Percentiles rank a stretch among this genome's conserved stretches.
These are phyloP conservation scores for Ophidiomyces ophidiicola DNA, from an alignment of 2,329 filamentous ascomycete species.

Conservation along the genomic window DNA sequence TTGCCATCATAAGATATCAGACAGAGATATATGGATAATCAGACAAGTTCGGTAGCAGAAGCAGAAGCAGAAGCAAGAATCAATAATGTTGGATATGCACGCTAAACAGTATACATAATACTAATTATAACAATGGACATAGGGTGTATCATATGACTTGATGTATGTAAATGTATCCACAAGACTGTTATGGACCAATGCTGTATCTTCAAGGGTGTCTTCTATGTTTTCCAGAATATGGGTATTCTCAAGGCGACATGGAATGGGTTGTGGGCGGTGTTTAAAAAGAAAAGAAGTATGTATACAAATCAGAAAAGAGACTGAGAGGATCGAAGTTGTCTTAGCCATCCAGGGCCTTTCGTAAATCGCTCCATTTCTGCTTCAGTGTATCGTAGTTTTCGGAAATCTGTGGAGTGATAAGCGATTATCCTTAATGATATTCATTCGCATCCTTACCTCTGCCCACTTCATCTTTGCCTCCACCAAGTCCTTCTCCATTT, in stretches of 20 bases:
- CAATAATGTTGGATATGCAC: constrained; percentile 2
- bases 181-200: too few relatives aligned
- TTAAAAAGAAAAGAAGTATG: neutral
- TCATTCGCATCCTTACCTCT: constrained; percentile 53
- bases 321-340: neutral
- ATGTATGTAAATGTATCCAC: constrained; percentile 7
- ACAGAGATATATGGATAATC: neutral
- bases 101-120: constrained; percentile 3
- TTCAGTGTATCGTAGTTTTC: constrained; percentile 56
- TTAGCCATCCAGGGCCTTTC: constrained; percentile 40
- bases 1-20: constrained; percentile 1
- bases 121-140: neutral
- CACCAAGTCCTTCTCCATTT: constrained; percentile 87
- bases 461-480: constrained; percentile 90
- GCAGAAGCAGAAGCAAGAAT: neutral
- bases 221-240: too few relatives aligned
- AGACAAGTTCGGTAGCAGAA: neutral
- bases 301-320: neutral
- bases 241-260: too few relatives aligned
- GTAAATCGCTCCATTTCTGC: constrained; percentile 65
- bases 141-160: constrained; percentile 1
- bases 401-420: constrained; percentile 42
- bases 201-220: too few relatives aligned
- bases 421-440: too few relatives aligned
- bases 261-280: too few relatives aligned